These are phyloP conservation scores for Neolentinus lepideus DNA, from an alignment of 1,284 basidiomycete genomes.

Conservation along the genomic window DNA sequence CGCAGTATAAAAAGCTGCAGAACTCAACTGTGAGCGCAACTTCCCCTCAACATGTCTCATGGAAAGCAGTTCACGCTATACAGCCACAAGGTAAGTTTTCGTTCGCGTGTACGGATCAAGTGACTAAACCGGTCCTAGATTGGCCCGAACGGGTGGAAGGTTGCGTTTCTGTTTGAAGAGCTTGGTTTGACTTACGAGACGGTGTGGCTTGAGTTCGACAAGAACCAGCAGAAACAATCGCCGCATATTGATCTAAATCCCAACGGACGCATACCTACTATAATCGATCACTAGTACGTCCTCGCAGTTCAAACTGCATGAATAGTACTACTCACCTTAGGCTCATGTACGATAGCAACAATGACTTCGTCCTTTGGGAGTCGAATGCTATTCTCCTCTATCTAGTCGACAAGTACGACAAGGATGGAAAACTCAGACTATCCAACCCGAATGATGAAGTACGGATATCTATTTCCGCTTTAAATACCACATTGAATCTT, in stretches of 20 bases:
- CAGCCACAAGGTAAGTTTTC: not conserved
- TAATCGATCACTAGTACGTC: slow-evolving; percentile 17
- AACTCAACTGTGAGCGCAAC: too few species aligned
- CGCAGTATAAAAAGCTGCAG: too few species aligned
- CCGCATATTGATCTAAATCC: slow-evolving; percentile 7
- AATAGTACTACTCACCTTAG: not conserved
- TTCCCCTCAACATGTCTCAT: not conserved
- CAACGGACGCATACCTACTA: slow-evolving; percentile 14
- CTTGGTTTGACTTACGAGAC: not conserved
- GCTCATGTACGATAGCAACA: slow-evolving; percentile 6
- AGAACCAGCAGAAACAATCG: not conserved
- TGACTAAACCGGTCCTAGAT: not conserved
- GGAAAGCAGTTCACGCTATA: slow-evolving; percentile 1
- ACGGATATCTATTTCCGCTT: not conserved
- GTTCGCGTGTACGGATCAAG: not conserved
- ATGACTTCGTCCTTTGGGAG: slow-evolving; percentile 20
- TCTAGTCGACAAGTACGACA: slow-evolving; percentile 17
- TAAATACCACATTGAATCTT: too few species aligned
- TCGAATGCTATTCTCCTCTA: slow-evolving; percentile 18
- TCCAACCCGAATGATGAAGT: not conserved
- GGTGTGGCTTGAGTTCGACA: not conserved
- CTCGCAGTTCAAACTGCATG: not conserved
- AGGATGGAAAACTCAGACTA: slow-evolving; percentile 7
- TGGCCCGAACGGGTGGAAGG: slow-evolving; percentile 2
- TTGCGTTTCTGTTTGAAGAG: not conserved